Base-by-base conservation (phyloP, 805 yeast species). In the Candida gorgasii region DNA sequence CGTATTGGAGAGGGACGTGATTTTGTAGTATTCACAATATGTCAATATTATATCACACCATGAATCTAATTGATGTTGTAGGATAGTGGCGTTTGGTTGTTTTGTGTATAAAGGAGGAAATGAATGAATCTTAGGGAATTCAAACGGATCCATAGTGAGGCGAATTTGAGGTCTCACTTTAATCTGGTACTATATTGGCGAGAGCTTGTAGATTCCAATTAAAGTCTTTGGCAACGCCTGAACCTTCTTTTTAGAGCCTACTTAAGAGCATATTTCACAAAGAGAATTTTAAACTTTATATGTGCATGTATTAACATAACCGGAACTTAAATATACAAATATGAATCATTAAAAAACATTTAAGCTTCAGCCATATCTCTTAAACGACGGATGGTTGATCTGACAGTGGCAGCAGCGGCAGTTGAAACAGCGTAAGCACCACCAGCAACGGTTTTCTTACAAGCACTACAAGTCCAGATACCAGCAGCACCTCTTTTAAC, bases 301-400 rank as follows among this genome's bases (percentile, higher is more conserved):
- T 40, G 36, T 41, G 39, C 40, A 41, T 35, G 40, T 35, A 41
- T 41, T 41, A 41, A 41, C 40, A 40, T 40, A 40, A 40, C 44
- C 53, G 44, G 46, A 52, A 55, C 53, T 53, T 55, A 52, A 55
- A 55, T 51, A 51, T 54, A 54, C 59, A 55, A 42, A 44, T 44
- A 48, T 43, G 40, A 45, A 42, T 45, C 39, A 39, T 45, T 38
- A 41, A 36, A 39, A 39, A 40, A 32, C 30, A 46, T 48, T 87
- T 90, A 93, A 73, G 96, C 99, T 82, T 93, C 99, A 78, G 95
- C 97, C 82, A 95, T 73, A 73, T 93, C 99, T 85, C 99, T 89
- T 78, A 93, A 88, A 86, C 99, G 96, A 84, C 99, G 92, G 82
- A 93, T 93, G 76, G 99, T 92, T 56, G 99, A 93, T 86, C 99